Evolutionary conservation across 495 filamentous ascomycete species (phyloP).

Genomic region (Neurospora tetrasperma): DNA sequence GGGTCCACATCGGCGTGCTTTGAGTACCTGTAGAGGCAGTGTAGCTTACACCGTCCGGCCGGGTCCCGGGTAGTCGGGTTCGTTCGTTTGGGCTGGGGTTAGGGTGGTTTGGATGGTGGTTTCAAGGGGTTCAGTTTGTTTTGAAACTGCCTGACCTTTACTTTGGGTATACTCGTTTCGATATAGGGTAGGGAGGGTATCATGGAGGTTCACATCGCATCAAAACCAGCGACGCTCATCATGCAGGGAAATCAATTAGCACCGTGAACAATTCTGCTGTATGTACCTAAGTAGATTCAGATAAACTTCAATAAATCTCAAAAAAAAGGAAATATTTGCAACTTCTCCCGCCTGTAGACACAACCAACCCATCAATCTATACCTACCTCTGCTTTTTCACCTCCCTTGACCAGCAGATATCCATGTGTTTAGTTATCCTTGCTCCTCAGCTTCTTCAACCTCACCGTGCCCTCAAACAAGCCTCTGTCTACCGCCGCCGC

Average conservation of each 20-base stretch:
- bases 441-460: slow-evolving; percentile 75
- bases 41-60: background rate
- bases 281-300: background rate
- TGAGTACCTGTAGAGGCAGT: background rate
- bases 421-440: slow-evolving; percentile 32
- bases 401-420: background rate
- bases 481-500: slow-evolving; percentile 88
- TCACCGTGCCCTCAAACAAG: slow-evolving; percentile 75
- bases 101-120: background rate
- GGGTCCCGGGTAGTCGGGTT: background rate
- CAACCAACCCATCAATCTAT: background rate
- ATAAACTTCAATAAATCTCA: background rate
- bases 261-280: background rate
- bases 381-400: background rate
- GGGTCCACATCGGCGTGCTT: background rate
- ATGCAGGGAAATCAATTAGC: background rate
- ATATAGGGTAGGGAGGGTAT: background rate
- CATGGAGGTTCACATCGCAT: background rate
- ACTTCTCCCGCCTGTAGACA: background rate
- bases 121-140: background rate
- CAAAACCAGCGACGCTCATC: background rate
- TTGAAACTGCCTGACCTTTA: background rate
- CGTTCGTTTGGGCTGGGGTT: background rate
- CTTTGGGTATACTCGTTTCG: background rate
- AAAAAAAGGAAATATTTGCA: background rate